Base-by-base conservation (phyloP, 441 rosid genomes). In the Brassica balearica region DNA sequence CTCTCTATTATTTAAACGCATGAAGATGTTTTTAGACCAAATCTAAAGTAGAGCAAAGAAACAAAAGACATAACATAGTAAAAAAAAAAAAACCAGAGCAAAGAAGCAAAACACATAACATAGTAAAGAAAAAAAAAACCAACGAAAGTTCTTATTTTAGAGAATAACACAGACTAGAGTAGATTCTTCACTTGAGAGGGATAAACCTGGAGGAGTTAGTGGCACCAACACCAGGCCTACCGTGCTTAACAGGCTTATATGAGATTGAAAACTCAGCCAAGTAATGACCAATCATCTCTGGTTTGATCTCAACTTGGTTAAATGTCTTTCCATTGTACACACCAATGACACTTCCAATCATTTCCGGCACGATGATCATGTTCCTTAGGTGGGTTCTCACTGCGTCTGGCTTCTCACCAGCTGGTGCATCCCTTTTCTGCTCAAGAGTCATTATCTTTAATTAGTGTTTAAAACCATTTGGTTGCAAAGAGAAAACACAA, bases 151-250 rank as follows among this genome's bases (percentile, higher is more conserved):
- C 10, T 53, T 53, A 53, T 53, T 53, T 53, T 15, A 2, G 59
- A 53, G 22, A 15, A 15, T 6, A 15, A 53, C 4, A 53, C 3
- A 53, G 3, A 53, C 3, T 51, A 6, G 22, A 53, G 59, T 53
- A 53, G 59, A 53, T 53, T 53, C 29, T 64, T 87, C 84, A 86
- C 84, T 89, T 87, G 38, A 89, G 87, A 41, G 92, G 91, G 74
- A 87, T 89, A 73, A 89, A 87, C 86, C 91, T 84, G 22, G 89
- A 89, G 4, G 85, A 87, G 60, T 87, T 87, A 43, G 89, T 87
- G 29, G 90, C 90, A 77, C 90, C 88, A 75, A 84, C 82, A 75
- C 92, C 92, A 25, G 92, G 92, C 55, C 88, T 87, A 60, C 90
- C 88, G 53, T 88, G 90, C 87, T 86, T 88, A 46, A 88, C 86